Base-by-base conservation (phyloP, 2,329 filamentous ascomycete species). In the Geosmithia putterillii region DNA sequence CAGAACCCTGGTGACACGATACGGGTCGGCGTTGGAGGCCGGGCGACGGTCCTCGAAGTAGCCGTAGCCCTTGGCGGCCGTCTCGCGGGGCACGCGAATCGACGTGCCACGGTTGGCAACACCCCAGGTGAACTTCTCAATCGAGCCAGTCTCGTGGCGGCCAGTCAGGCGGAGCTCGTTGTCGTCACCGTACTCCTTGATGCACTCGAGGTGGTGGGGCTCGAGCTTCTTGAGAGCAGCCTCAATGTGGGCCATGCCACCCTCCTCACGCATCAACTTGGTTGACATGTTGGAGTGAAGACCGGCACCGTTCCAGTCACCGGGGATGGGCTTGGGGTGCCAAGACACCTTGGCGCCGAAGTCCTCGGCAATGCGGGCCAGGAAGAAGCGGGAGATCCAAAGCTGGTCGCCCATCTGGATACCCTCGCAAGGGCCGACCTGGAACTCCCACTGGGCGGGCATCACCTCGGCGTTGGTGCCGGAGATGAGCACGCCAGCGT, bases 401-500 rank as follows among this genome's bases (percentile, higher is more conserved):
- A 98, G 86, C 61, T 96, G 82, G 66, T 98, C 92, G 65, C 92
- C 92, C 75, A 96, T 84, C 62, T 81, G 72, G 56, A 95, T 95
- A 50, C 88, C 90, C 44, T 71, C 66, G 68, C 86, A 94, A 50
- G 90, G 90, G 45, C 90, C 90, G 57, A 95, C 86, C 64, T 95
- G 90, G 80, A 86, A 95, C 66, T 96, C 90, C 90, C 90, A 96
- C 69, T 95, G 90, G 47, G 85, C 88, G 50, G 88, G 85, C 86
- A 95, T 94, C 59, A 98, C 92, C 76, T 98, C 92, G 52, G 92
- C 92, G 67, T 98, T 98, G 71, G 92, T 96, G 59, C 92, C 92
- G 21, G 89, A 95, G 67, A 98, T 96, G 65, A 89, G 81, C 68
- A 98, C 76, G 47, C 84, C 83, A 47, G 90, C 79, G 64, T 87